Conservation (phyloP, 2,329 filamentous ascomycete genomes). For the Macrophomina phaseolina region DNA sequence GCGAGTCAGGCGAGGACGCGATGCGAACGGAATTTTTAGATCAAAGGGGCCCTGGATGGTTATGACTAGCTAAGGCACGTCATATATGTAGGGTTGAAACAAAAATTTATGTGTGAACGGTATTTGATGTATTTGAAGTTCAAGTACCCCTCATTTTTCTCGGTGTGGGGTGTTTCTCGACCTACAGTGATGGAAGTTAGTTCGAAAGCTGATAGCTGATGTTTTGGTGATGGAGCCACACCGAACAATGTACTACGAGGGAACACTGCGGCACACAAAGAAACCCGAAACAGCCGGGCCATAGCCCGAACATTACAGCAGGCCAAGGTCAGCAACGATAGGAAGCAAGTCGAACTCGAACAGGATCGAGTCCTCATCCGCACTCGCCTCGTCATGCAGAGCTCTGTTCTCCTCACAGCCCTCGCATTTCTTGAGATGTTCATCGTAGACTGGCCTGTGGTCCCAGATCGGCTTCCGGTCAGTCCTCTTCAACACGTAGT, state of each 20-base stretch:
- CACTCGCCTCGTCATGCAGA: conserved; percentile 4
- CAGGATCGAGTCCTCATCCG: background rate
- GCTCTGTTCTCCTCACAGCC: conserved; percentile 7
- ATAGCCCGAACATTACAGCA: background rate
- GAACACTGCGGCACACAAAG: background rate
- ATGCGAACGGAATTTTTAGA: no score
- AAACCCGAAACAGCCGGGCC: background rate
- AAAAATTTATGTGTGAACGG: no score
- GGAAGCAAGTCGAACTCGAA: conserved; percentile 1
- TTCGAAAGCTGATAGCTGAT: no score
- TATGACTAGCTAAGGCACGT: no score
- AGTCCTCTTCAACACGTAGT: conserved; percentile 1
- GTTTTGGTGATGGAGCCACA: no score
- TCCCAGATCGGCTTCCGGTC: conserved; percentile 3
- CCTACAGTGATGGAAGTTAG: no score
- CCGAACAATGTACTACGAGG: background rate
- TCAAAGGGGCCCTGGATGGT: no score
- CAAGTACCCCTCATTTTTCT: no score
- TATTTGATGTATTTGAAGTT: no score
- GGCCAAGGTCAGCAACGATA: conserved; percentile 8
- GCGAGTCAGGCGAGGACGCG: no score
- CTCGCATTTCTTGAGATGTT: background rate
- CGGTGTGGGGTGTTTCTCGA: no score
- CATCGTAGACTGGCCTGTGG: conserved; percentile 7
- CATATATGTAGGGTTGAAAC: no score